Evolutionary conservation across 305 asterid genomes (phyloP).

Genomic region (Fraxinus dipetala): DNA sequence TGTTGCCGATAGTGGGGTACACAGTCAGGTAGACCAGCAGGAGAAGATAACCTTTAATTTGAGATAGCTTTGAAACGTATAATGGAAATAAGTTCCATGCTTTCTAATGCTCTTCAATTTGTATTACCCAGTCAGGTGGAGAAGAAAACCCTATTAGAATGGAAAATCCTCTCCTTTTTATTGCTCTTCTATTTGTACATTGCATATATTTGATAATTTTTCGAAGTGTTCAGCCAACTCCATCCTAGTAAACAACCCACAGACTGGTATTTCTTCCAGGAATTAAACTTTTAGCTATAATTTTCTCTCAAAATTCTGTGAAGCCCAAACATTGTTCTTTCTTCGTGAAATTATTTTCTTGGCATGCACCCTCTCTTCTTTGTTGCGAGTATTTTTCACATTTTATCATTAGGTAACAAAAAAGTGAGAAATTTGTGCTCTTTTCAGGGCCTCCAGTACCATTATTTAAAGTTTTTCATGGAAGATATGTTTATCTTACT

Average conservation of each 20-base stretch:
- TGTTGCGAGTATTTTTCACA: background rate
- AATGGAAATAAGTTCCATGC: background rate
- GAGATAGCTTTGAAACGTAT: background rate
- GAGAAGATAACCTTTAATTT: background rate
- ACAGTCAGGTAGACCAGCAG: conserved; percentile 63
- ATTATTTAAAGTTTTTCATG: background rate
- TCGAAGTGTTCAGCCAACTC: background rate
- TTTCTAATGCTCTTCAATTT: background rate
- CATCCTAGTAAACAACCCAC: background rate
- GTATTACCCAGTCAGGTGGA: background rate
- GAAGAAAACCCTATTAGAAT: background rate
- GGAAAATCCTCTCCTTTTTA: background rate
- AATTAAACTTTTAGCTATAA: background rate
- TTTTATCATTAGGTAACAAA: background rate
- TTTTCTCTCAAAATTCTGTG: background rate
- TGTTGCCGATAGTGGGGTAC: conserved; percentile 82
- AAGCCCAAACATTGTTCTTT: background rate
- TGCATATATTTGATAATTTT: background rate
- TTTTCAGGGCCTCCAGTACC: background rate
- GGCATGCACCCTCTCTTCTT: background rate
- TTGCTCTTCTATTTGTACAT: background rate
- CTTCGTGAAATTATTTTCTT: background rate
- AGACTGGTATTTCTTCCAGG: background rate
- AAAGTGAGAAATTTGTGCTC: background rate
- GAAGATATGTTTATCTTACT: background rate